These are phyloP conservation scores for Chaetomium tenue DNA, from an alignment of 495 filamentous ascomycete species.

Conservation along the genomic window DNA sequence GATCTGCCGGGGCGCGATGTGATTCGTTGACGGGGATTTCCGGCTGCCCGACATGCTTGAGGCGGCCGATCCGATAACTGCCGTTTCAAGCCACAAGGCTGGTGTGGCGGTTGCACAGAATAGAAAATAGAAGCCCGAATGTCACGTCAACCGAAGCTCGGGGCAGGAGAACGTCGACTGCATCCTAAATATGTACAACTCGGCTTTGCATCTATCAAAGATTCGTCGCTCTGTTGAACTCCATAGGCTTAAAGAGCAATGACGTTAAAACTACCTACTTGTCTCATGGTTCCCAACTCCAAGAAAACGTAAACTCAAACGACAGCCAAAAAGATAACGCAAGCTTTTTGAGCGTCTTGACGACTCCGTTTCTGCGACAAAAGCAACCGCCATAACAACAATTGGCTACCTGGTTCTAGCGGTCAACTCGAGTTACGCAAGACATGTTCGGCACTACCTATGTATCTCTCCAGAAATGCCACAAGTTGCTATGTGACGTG, in stretches of 20 bases:
- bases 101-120: neutral
- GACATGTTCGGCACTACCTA: neutral
- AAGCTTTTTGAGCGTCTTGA: neutral
- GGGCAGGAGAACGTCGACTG: too few relatives aligned
- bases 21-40: constrained; percentile 5
- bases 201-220: too few relatives aligned
- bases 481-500: neutral
- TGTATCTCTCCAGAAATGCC: neutral
- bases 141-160: too few relatives aligned
- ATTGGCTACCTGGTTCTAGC: neutral
- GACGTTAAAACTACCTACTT: too few relatives aligned
- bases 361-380: neutral
- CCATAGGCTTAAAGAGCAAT: too few relatives aligned
- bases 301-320: too few relatives aligned
- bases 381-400: neutral
- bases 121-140: neutral
- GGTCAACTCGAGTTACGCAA: neutral
- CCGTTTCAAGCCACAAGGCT: neutral
- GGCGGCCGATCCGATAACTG: neutral
- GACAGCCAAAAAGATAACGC: neutral
- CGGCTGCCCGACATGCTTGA: neutral
- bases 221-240: neutral
- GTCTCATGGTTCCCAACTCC: too few relatives aligned
- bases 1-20: neutral
- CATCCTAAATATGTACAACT: too few relatives aligned